Percentiles rank a stretch among this genome's conserved stretches.
Evolutionary conservation across 208 protist species (phyloP).

Genomic region (Trypanosoma platydactyli): DNA sequence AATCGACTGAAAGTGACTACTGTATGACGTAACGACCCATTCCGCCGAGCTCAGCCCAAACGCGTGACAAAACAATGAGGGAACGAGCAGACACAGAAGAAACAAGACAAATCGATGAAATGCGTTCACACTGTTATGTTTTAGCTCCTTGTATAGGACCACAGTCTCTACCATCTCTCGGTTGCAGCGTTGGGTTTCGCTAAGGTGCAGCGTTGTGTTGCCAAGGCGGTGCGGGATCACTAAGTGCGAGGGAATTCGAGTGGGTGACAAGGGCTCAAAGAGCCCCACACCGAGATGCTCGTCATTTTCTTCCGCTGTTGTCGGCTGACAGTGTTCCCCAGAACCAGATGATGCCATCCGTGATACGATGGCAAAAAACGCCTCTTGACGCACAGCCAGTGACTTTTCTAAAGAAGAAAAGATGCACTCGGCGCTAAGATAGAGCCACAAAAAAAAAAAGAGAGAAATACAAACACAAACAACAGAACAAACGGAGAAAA

Average conservation of each 20-base stretch:
- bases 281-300: no score
- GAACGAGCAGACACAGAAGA: constrained; percentile 42
- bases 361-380: no score
- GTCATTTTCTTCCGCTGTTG: no score
- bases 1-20: constrained; percentile 30
- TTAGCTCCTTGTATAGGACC: constrained; percentile 79
- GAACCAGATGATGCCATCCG: no score
- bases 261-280: background rate
- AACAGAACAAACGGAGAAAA: constrained; percentile 5
- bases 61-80: constrained; percentile 42
- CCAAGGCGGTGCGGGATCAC: constrained; percentile 59
- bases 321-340: no score
- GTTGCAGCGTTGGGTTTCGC: constrained; percentile 29
- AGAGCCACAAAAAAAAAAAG: constrained; percentile 14
- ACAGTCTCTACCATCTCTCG: constrained; percentile 44
- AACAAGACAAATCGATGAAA: constrained; percentile 60
- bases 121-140: constrained; percentile 72
- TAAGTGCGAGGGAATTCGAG: constrained; percentile 22
- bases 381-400: no score
- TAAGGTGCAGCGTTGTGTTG: constrained; percentile 42
- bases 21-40: constrained; percentile 45
- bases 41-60: constrained; percentile 55
- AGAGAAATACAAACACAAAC: no score
- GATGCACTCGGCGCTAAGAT: no score
- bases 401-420: no score